Percentiles rank a stretch among this genome's conserved stretches.
These are phyloP conservation scores for Albifimbria verrucaria DNA, from an alignment of 2,329 filamentous ascomycete genomes.

Conservation along the genomic window DNA sequence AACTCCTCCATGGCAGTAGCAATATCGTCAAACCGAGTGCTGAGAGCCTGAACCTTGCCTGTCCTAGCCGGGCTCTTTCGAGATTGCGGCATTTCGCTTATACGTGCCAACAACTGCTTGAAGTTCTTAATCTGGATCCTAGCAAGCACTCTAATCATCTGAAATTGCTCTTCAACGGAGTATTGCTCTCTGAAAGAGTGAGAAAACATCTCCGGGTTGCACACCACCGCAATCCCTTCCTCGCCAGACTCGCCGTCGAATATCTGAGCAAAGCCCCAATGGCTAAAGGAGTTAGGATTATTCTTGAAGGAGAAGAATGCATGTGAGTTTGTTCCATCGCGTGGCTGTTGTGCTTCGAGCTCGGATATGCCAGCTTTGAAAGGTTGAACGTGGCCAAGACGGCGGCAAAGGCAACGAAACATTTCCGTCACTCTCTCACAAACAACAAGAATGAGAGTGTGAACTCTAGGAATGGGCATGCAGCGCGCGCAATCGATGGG, in stretches of 20 bases:
- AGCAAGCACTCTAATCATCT: conserved; percentile 23
- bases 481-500: conserved; percentile 21
- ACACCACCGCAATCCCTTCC: conserved; percentile 7
- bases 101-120: conserved; percentile 15
- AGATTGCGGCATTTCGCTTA: conserved; percentile 8
- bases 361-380: too few relatives aligned
- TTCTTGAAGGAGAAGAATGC: not conserved
- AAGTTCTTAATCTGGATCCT: conserved; percentile 22
- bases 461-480: conserved; percentile 6
- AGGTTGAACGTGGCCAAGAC: conserved; percentile 1
- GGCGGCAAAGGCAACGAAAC: conserved; percentile 22
- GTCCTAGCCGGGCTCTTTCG: conserved; percentile 6
- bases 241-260: conserved; percentile 11
- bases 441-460: conserved; percentile 22
- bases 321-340: too few relatives aligned
- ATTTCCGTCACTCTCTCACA: conserved; percentile 25
- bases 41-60: conserved; percentile 6
- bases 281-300: not conserved
- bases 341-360: not conserved
- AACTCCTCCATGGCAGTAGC: conserved; percentile 7
- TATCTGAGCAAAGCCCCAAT: conserved; percentile 7
- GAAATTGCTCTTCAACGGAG: conserved; percentile 24
- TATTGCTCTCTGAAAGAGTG: conserved; percentile 19
- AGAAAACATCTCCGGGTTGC: conserved; percentile 22
- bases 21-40: conserved; percentile 1